These are phyloP conservation scores for Solanum pinnatisectum DNA, from an alignment of 257 asterid species.

Conservation along the genomic window DNA sequence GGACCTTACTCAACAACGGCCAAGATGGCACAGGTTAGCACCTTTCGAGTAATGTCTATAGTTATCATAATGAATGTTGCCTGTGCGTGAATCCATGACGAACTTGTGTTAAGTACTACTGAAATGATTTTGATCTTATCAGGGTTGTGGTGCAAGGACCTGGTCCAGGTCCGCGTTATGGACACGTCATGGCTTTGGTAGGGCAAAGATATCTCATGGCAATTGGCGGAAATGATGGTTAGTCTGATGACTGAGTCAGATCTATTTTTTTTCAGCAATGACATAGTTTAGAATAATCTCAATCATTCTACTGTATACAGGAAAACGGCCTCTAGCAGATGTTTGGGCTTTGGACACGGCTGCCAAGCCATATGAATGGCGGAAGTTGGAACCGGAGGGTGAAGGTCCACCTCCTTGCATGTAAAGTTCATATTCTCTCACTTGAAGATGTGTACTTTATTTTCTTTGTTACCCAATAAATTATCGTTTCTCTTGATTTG, in stretches of 20 bases:
- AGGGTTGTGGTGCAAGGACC: constrained; percentile 99
- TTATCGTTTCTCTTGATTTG: neutral
- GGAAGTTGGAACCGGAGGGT: constrained; percentile 99
- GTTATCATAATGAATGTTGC: neutral
- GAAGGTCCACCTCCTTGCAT: constrained; percentile 99
- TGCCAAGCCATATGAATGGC: constrained; percentile 99
- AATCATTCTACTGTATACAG: constrained; percentile 21
- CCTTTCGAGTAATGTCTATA: neutral
- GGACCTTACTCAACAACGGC: constrained; percentile 65
- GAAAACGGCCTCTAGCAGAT: constrained; percentile 97
- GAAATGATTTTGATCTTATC: neutral
- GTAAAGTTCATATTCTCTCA: constrained; percentile 31
- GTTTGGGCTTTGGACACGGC: constrained; percentile 99
- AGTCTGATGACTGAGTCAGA: constrained; percentile 10
- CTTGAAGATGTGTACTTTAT: neutral
- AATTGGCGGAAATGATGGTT: constrained; percentile 99
- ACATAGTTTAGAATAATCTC: neutral
- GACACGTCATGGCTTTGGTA: constrained; percentile 99
- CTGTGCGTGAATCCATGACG: neutral
- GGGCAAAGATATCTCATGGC: constrained; percentile 99
- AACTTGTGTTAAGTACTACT: neutral
- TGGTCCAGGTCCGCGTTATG: constrained; percentile 99
- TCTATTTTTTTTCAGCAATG: neutral
- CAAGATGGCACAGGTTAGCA: constrained; percentile 92
- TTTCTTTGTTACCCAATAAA: neutral